Evolutionary conservation across 148 eudicot genomes (phyloP), one percentile per base, ranked within the genome.

Genomic region (Amaranthus palmeri): DNA sequence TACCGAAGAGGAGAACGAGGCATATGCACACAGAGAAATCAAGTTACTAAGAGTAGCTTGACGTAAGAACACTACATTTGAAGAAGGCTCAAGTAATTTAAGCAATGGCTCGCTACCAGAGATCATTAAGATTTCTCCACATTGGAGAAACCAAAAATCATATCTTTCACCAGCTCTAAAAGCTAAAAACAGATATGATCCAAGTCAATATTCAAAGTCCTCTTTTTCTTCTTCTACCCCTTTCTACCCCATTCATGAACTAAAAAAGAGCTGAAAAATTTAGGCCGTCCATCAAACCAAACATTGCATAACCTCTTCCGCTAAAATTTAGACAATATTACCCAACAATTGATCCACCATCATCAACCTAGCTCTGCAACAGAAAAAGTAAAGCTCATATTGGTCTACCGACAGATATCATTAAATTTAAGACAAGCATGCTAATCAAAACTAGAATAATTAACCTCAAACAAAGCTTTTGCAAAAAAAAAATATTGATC

Each of bases 71-170:
- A 80, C 83, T 61, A 54, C 82, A 70, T 84, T 2, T 18, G 47
- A 73, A 41, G 78, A 76, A 50, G 73, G 72, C 63, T 76, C 84
- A 49, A 85, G 73, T 10, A 68, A 54, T 5, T 81, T 52, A 57
- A 83, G 76, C 71, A 86, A 77, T 10, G 85, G 87, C 76, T 76
- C 76, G 60, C 68, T 85, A 51, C 77, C 83, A 53, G 90, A 76
- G 85, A 67, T 87, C 96, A 88, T 88, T 84, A 69, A 88, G 72
- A 77, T 65, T 54, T 72, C 79, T 77, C 81, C 85, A 78, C 89
- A 85, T 82, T 76, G 82, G 81, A 76, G 74, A 75, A 80, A 72
- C 54, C 25, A 75, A 66, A 67, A 68, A 53, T 59, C 55, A 44
- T 25, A 25, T 49, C 50, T 65, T 42, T 64, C 54, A 54, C 55